phyloP scores from a whole-genome alignment of 192 early-diverging fungal species.

The Coemansia sp. region DNA sequence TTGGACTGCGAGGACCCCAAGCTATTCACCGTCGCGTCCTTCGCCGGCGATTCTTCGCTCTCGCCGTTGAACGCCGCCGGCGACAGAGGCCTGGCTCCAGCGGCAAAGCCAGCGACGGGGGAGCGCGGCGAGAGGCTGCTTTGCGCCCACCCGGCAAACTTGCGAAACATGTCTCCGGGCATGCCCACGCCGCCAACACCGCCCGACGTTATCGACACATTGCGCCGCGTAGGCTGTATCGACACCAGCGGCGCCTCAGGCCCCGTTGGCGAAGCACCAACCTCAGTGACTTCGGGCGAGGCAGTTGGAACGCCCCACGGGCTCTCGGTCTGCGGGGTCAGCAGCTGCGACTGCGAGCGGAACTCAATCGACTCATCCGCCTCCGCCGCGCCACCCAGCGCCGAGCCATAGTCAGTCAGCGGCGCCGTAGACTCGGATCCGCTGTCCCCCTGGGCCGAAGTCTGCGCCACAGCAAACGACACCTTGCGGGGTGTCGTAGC shows the following conservation, averaged over 20 bases:
- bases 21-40: slow-evolving; percentile 10
- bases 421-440: not conserved
- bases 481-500: slow-evolving; percentile 14
- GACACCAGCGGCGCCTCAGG: not conserved
- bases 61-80: not conserved
- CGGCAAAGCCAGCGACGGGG: not conserved
- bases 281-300: not conserved
- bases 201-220: not conserved
- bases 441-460: not conserved
- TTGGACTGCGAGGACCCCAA: slow-evolving; percentile 26
- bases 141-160: slow-evolving; percentile 34
- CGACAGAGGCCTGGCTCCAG: not conserved
- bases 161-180: slow-evolving; percentile 29
- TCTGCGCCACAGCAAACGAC: slow-evolving; percentile 10
- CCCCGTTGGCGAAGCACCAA: not conserved
- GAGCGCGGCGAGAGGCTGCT: slow-evolving; percentile 21
- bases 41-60: not conserved
- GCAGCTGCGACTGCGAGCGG: not conserved
- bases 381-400: not conserved
- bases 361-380: slow-evolving; percentile 18
- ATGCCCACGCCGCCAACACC: slow-evolving; percentile 32
- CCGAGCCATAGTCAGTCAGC: not conserved
- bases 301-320: not conserved
- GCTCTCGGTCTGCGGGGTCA: not conserved
- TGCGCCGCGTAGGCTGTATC: not conserved